Conservation (phyloP, 768 basidiomycete species). For the Termitomyces sp. region DNA sequence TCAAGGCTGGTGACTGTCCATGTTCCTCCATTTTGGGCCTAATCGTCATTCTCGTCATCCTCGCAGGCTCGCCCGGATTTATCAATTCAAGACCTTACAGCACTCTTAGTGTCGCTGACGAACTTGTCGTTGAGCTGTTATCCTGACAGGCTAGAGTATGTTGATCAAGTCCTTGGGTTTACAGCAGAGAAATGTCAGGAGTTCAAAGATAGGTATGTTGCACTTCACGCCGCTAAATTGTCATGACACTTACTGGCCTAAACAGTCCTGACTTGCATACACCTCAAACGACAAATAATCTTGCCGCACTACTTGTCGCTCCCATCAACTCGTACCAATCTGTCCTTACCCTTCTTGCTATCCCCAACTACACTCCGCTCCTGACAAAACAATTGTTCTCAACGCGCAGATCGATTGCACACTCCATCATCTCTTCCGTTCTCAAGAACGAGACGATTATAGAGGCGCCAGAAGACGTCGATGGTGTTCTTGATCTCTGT, state of each 20-base stretch:
- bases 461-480: slow-evolving; percentile 90
- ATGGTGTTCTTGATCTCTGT: slow-evolving; percentile 90
- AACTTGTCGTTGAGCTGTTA: slow-evolving; percentile 97
- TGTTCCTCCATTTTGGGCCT: not conserved
- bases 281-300: slow-evolving; percentile 82
- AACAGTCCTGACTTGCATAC: slow-evolving; percentile 83
- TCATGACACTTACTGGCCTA: slow-evolving; percentile 4
- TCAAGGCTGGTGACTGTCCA: slow-evolving; percentile 59
- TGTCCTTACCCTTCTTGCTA: slow-evolving; percentile 93
- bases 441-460: slow-evolving; percentile 96
- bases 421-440: slow-evolving; percentile 90
- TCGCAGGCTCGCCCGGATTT: slow-evolving; percentile 91
- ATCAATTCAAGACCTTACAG: slow-evolving; percentile 96
- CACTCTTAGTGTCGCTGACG: slow-evolving; percentile 89
- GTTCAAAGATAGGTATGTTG: slow-evolving; percentile 66
- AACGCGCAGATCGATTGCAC: slow-evolving; percentile 88
- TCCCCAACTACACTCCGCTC: slow-evolving; percentile 85
- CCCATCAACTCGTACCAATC: slow-evolving; percentile 97
- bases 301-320: slow-evolving; percentile 87
- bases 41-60: not conserved
- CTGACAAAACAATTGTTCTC: slow-evolving; percentile 84
- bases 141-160: slow-evolving; percentile 94
- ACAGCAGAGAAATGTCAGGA: slow-evolving; percentile 84
- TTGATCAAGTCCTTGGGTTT: slow-evolving; percentile 92
- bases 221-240: not conserved